Base-by-base conservation (phyloP, 129 eudicot species). In the Flaveria ramosissima region DNA sequence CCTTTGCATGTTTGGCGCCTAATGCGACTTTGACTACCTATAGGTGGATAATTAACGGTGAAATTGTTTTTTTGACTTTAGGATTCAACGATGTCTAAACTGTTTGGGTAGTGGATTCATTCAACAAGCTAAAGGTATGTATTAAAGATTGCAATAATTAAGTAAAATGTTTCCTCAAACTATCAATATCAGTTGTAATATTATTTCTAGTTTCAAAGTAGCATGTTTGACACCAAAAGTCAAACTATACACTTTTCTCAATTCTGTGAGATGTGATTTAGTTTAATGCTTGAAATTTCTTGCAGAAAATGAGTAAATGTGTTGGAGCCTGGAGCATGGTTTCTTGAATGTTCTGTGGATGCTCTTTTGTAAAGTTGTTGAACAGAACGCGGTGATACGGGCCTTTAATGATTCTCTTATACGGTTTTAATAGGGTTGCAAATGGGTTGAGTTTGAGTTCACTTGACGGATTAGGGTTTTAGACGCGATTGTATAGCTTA, bases 41-140 rank as follows among this genome's bases (percentile, higher is more conserved):
- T 7, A 0, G 11, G n/a, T 11, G 55, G 75, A 39, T 8, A 68
- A 15, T 60, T 70, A 42, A 70, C 5, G 0, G 15, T 30, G 46
- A 56, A 61, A 39, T 60, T 69, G 50, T 74, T 17, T 14, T 66
- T 70, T 74, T 82, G 61, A 26, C 72, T 71, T 60, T 71, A 93
- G 96, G 88, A 84, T 93, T 73, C 98, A 93, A 74, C 80, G 85
- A 14, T 93, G 98, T 84, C 97, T 93, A 51, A 93, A 88, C 83
- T 93, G 98, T 88, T 74, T 93, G 87, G 98, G 96, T 61, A 79
- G 78, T 53, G 96, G 97, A 68, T 88, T 70, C 77, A 30, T 84
- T 36, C 76, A 79, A 79, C 56, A 30, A 80, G 62, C 71, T 42
- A 52, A 73, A 61, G 79, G 79, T 77, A 70, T 41, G 48, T 77